Conservation (phyloP, 371 early-diverging fungal genomes). For the Phascolomyces articulosus region DNA sequence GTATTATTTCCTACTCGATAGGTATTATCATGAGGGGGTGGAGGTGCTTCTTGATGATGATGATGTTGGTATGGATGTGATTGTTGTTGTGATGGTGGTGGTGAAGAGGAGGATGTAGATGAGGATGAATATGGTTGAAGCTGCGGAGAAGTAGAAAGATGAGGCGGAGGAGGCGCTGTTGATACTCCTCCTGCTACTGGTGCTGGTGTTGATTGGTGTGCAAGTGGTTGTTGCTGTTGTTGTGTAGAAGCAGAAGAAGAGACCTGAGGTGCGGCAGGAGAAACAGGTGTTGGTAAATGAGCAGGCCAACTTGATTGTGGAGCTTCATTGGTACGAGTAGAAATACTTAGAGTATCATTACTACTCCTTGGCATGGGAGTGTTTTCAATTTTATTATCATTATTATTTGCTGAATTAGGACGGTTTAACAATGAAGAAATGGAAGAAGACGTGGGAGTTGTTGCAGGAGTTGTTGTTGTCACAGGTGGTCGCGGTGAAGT, state of each 20-base stretch:
- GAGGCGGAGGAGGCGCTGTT: background rate
- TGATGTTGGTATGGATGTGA: background rate
- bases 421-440: conserved; percentile 12
- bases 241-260: too few species aligned
- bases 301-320: background rate
- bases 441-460: background rate
- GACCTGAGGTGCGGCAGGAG: conserved; percentile 11
- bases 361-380: background rate
- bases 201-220: background rate
- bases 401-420: background rate
- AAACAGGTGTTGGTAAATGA: conserved; percentile 13
- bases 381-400: background rate
- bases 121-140: background rate
- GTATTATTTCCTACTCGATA: background rate
- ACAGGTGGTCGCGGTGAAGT: background rate
- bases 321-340: background rate
- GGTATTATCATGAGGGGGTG: background rate
- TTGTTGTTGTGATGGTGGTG: background rate
- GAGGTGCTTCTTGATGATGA: background rate
- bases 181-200: background rate
- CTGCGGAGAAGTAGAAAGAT: background rate
- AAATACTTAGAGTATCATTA: conserved; percentile 1
- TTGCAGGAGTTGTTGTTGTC: conserved; percentile 4
- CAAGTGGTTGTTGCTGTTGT: conserved; percentile 3
- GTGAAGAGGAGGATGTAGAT: background rate